Evolutionary conservation across 1,284 basidiomycete species (phyloP), one percentile per base, ranked within the genome.

Genomic region (Moesziomyces parantarcticus): DNA sequence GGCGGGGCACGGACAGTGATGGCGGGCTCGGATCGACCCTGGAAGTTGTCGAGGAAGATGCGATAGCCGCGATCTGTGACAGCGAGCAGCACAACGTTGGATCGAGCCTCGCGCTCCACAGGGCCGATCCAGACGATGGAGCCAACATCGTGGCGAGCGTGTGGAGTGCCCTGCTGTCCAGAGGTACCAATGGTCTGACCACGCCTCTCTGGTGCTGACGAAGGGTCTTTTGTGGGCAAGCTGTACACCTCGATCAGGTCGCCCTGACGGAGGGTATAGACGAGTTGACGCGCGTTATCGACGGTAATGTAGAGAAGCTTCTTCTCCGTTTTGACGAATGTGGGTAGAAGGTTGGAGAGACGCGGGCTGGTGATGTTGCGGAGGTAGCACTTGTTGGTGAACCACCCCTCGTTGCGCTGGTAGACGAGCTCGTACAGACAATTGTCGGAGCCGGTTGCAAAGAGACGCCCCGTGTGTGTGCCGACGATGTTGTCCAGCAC

Each of bases 401-500:
- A 96, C 94, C 94, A 97, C 1, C 92, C 92, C 80, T 95, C 92
- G 72, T 89, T 91, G 68, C 92, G 90, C 79, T 94, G 92, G 84
- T 99, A 99, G 79, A 92, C 90, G 50, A 99, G 86, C 85, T 98
- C 97, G 84, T 97, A 97, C 43, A 98, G 85, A 81, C 91, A 90
- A 21, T 93, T 93, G 84, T 97, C 94, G 18, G 88, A 87, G 13
- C 94, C 94, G 56, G 88, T 68, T 89, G 95, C 92, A 85, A 99
- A 97, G 75, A 98, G 92, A 52, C 95, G 88, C 23, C 96, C 97
- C 36, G 90, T 89, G 21, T 87, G 83, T 1, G 92, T 94, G 11
- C 92, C 92, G 56, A 89, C 87, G 52, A 97, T 90, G 50, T 91
- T 91, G 14, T 89, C 87, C 92, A 99, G 93, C 76, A 84, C 77